Evolutionary conservation across 768 basidiomycete species (phyloP), one percentile per base, ranked within the genome.

Genomic region (Crassisporium funariophilum): DNA sequence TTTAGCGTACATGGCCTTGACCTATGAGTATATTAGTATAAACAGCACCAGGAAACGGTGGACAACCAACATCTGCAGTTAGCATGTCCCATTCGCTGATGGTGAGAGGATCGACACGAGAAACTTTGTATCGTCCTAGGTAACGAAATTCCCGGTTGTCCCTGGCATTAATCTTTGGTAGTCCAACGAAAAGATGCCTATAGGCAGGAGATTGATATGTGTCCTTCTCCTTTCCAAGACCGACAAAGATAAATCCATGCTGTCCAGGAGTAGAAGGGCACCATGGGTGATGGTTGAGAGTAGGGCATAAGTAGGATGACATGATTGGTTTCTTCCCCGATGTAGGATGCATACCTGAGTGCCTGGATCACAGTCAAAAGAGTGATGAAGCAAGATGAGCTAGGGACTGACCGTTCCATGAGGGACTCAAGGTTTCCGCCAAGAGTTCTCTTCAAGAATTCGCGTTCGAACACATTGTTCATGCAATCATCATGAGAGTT

Each of bases 221-320:
- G 31, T 70, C 61, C 34, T 66, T 62, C 33, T 81, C 79, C 33
- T 62, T 68, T 7, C 74, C 74, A 41, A 80, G 65, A 13, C 78
- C 79, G 20, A 81, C 77, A 36, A 81, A 80, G 63, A 82, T 76
- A 53, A 72, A 82, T 1, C 79, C 79, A 47, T 80, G 76, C 42
- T 73, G 58, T 7, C 79, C 79, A 8, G 77, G 76, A 1, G 44
- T 56, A 4, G 63, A 58, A 2, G 79, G 79, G 35, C 75, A 76
- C 81, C 79, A 82, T 9, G 77, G 75, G 46, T 81, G 81, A 39
- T 75, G 72, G 38, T 74, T 71, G 13, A 77, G 58, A 23, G 77
- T 73, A 2, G 79, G 79, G 41, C 76, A 79, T 2, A 81, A 56
- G 54, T 77, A 78, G 23, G 67, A 72, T 5, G 59, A 58, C 24